Base-by-base conservation (phyloP, 2,329 filamentous ascomycete genomes). In the Fusarium ambrosium region DNA sequence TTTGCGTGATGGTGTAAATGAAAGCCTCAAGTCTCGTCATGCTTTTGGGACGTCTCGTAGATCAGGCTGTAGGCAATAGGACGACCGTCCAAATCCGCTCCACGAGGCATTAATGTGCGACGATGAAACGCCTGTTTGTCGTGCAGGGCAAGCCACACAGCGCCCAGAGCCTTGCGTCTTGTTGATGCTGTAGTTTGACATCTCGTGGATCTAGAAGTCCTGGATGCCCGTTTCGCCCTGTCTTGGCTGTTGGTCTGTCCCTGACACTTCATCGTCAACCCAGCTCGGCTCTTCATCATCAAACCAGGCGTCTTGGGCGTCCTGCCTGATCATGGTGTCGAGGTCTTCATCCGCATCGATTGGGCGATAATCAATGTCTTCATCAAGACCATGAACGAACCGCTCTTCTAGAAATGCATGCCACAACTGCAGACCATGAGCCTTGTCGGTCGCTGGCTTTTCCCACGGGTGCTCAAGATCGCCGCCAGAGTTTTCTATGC, bases 241-340 rank as follows among this genome's bases (percentile, higher is more conserved):
- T 51, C 84, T 75, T 27, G 59, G 10, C 7, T 41, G 20, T 32
- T 55, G 79, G 24, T 62, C 79, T 22, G 45, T 62, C 20, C 34
- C 36, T 4, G 39, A 10, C 8, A 80, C 81, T 14, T 81, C 82
- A 3, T 86, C 87, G 43, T 86, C 85, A 34, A 89, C 85, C 89
- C 92, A 94, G 58, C 87, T 87, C 0, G 93, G 92, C 76, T 94
- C 92, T 85, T 97, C 93, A 7, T 91, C 91, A 24, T 95, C 94
- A 79, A 97, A 95, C 86, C 94, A 97, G 22, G 87, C 88, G 41
- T 97, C 94, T 81, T 96, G 88, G 16, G 86, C 85, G 62, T 92
- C 91, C n/a, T 86, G 84, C 72, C 85, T 90, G 86, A 79, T 87
- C 82, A 86, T 83, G 80, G 82, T 90, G 80, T 97, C 94, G 66